A percentile compares a stretch with the other conserved stretches of the same genome.
phyloP scores from a whole-genome alignment of 768 basidiomycete species.

The Leccinellum luteum region DNA sequence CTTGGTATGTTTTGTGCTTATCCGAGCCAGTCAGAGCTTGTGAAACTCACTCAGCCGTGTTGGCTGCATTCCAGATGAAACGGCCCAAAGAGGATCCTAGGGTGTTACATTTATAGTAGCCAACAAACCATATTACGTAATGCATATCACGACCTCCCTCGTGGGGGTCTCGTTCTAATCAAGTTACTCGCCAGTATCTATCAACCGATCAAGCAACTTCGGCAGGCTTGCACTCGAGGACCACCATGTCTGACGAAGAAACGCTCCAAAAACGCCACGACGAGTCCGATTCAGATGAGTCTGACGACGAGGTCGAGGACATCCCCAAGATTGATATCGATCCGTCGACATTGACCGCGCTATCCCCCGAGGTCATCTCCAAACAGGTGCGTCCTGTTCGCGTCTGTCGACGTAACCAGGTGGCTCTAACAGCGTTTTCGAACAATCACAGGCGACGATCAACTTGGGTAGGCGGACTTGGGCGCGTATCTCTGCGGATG shows the following conservation, averaged over 20 bases:
- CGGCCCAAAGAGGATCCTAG: neutral
- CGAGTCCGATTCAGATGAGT: constrained; percentile 72
- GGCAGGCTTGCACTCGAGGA: neutral
- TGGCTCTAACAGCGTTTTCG: constrained; percentile 1
- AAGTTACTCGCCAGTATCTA: constrained; percentile 6
- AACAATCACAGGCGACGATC: constrained; percentile 75
- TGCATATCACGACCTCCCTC: neutral
- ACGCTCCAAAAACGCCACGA: constrained; percentile 59
- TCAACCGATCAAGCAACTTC: constrained; percentile 14
- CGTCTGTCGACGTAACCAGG: neutral
- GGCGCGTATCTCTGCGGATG: neutral
- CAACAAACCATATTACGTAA: constrained; percentile 18
- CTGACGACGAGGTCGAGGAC: constrained; percentile 50
- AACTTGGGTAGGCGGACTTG: constrained; percentile 63
- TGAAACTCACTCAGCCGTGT: too few species aligned
- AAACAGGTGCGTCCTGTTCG: constrained; percentile 65
- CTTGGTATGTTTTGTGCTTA: too few species aligned
- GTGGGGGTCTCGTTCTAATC: constrained; percentile 15
- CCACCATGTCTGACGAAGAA: constrained; percentile 66
- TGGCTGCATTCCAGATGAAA: too few species aligned
- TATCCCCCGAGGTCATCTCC: constrained; percentile 87
- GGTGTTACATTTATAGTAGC: neutral
- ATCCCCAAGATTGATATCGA: constrained; percentile 76
- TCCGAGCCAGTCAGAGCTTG: too few species aligned
- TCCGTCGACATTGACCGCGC: constrained; percentile 75